Base-by-base conservation (phyloP, 257 asterid genomes). In the Striga asiatica region DNA sequence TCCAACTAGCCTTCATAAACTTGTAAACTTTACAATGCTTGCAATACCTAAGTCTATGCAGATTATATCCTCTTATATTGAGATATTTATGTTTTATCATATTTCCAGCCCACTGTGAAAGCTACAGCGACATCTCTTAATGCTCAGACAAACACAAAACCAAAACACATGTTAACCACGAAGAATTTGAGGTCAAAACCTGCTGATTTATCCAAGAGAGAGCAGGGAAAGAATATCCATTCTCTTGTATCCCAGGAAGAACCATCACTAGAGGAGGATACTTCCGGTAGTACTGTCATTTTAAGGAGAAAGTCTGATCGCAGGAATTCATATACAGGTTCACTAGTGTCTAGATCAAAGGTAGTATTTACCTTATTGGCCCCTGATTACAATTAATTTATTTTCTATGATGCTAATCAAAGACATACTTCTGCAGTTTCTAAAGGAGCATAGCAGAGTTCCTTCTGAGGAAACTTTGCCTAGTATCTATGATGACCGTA, bases 341-440 rank as follows among this genome's bases (percentile, higher is more conserved):
- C 82, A 17, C 74, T 84, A 60, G 60, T 88, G 74, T 80, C 94
- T 60, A 76, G 71, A 68, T 71, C 93, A 46, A 80, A 87, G 93
- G 98, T 86, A 56, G 39, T 54, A 41, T 16, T 57, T 22, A 2
- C 58, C 50, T 3, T 27, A 54, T 68, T 52, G 41, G 27, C 46
- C 49, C 35, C 49, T n/a, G n/a, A n/a, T 24, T 49, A 48, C 35
- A 64, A 16, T 60, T 58, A 17, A 1, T 20, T 22, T 57, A 1
- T 27, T 24, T 8, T 38, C 34, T 20, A 13, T 43, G 59, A 53
- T 25, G 57, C 59, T 73, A 67, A 69, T 19, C 34, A 21, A 59
- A 35, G 46, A 6, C 34, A 46, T 19, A 3, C 6, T 65, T 66
- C 38, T 65, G 72, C 76, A 72, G 78, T 64, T 80, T 59, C 66